Evolutionary conservation across 2,329 filamentous ascomycete species (phyloP).

Genomic region (Atkinsonella hypoxylon): DNA sequence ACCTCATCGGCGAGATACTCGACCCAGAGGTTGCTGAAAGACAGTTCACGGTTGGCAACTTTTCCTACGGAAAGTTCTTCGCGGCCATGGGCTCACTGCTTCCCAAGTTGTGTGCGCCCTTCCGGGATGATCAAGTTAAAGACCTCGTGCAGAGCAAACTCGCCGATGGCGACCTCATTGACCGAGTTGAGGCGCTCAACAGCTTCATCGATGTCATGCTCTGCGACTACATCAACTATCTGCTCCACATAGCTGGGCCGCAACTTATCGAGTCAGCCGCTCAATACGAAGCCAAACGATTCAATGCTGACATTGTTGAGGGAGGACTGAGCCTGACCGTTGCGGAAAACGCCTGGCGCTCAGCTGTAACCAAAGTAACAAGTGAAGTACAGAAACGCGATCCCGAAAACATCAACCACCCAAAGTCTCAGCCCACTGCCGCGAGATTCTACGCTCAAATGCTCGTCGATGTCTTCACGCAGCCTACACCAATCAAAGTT

Average conservation of each 20-base stretch:
- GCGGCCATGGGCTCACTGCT: slow-evolving; percentile 61
- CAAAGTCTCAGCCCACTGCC: slow-evolving; percentile 49
- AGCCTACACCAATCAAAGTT: slow-evolving; percentile 41
- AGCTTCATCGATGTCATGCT: slow-evolving; percentile 67
- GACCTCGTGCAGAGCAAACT: slow-evolving; percentile 52
- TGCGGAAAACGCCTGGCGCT: slow-evolving; percentile 55
- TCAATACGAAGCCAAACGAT: slow-evolving; percentile 63
- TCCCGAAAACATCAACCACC: slow-evolving; percentile 52
- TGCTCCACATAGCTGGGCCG: slow-evolving; percentile 60
- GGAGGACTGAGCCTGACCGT: slow-evolving; percentile 41
- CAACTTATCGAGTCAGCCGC: slow-evolving; percentile 59
- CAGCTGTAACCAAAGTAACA: slow-evolving; percentile 50
- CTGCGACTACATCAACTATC: slow-evolving; percentile 73
- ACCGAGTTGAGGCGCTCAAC: slow-evolving; percentile 63
- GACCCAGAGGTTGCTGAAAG: slow-evolving; percentile 59
- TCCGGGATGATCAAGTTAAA: slow-evolving; percentile 67
- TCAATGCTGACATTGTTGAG: slow-evolving; percentile 50
- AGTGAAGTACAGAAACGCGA: slow-evolving; percentile 57
- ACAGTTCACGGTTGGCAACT: slow-evolving; percentile 59
- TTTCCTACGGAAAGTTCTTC: slow-evolving; percentile 75
- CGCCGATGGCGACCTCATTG: slow-evolving; percentile 52
- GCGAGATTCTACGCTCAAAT: slow-evolving; percentile 67
- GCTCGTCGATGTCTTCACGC: slow-evolving; percentile 63
- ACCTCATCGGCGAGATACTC: slow-evolving; percentile 61
- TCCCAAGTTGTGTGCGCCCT: slow-evolving; percentile 69